Evolutionary conservation across 208 protist genomes (phyloP).

Genomic region (Strigomonas culicis): DNA sequence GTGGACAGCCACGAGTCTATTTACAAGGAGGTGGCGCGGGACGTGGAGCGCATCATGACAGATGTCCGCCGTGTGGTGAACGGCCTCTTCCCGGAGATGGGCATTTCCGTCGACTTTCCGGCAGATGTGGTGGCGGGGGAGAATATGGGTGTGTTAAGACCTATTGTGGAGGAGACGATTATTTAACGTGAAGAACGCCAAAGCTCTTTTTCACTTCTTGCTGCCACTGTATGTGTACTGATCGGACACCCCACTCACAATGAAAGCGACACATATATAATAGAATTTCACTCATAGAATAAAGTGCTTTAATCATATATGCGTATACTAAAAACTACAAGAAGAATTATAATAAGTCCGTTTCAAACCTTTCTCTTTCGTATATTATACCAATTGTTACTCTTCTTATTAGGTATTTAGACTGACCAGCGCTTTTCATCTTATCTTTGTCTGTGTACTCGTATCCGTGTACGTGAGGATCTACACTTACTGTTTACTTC

Average conservation of each 20-base stretch:
- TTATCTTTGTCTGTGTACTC: not conserved
- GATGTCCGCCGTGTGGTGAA: conserved; percentile 80
- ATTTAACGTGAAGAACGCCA: conserved; percentile 22
- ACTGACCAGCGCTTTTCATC: conserved; percentile 2
- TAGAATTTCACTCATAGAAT: not conserved
- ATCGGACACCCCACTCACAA: not conserved
- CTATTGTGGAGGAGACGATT: conserved; percentile 66
- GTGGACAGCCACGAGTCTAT: conserved; percentile 87
- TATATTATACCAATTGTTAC: conserved; percentile 12
- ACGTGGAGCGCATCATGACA: conserved; percentile 85
- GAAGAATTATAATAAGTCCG: not conserved
- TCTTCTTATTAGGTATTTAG: not conserved
- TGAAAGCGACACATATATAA: not conserved
- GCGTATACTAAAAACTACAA: too few species aligned
- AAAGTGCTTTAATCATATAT: too few species aligned
- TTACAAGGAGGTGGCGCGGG: conserved; percentile 69
- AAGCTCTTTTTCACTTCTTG: conserved; percentile 8
- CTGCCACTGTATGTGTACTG: not conserved
- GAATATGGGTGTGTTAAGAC: conserved; percentile 80
- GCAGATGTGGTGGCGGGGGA: conserved; percentile 88
- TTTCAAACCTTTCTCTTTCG: conserved; percentile 1
- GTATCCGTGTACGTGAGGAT: not conserved
- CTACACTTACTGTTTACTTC: not conserved
- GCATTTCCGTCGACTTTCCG: conserved; percentile 80
- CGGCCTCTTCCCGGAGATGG: conserved; percentile 80